These are phyloP conservation scores for Backusella luteola DNA, from an alignment of 192 early-diverging fungal genomes.

Conservation along the genomic window DNA sequence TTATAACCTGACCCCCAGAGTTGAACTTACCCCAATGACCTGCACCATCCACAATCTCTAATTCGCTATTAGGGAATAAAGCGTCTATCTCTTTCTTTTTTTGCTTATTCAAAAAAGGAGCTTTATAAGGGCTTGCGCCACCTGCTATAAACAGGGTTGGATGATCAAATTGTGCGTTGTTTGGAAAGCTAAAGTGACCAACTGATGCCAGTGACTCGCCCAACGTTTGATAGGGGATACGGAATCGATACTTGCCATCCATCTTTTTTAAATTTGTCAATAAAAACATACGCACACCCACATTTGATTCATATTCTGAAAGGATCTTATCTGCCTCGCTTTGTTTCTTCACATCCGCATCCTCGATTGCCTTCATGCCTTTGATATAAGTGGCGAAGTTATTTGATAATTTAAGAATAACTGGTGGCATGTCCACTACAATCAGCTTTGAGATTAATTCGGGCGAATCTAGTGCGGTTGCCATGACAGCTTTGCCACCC, in stretches of 20 bases:
- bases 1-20: background rate
- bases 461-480: slow-evolving; percentile 54
- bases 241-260: slow-evolving; percentile 51
- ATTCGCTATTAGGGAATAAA: slow-evolving; percentile 70
- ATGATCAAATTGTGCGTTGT: slow-evolving; percentile 45
- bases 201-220: slow-evolving; percentile 51
- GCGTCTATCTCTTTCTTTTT: slow-evolving; percentile 54
- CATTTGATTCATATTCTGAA: slow-evolving; percentile 45
- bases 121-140: slow-evolving; percentile 62
- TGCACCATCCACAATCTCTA: slow-evolving; percentile 66
- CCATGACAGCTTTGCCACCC: slow-evolving; percentile 82
- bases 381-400: slow-evolving; percentile 59
- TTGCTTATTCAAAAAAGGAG: slow-evolving; percentile 31
- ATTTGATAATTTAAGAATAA: slow-evolving; percentile 41
- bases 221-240: slow-evolving; percentile 76
- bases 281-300: slow-evolving; percentile 75
- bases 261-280: slow-evolving; percentile 81
- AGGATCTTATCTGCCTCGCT: slow-evolving; percentile 62
- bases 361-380: slow-evolving; percentile 59
- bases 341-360: slow-evolving; percentile 44
- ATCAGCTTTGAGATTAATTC: slow-evolving; percentile 55
- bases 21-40: slow-evolving; percentile 83
- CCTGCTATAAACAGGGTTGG: slow-evolving; percentile 87
- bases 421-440: slow-evolving; percentile 73
- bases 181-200: slow-evolving; percentile 48